Evolutionary conservation across 768 basidiomycete species (phyloP), one percentile per base, ranked within the genome.

Genomic region (Mycena polygramma): DNA sequence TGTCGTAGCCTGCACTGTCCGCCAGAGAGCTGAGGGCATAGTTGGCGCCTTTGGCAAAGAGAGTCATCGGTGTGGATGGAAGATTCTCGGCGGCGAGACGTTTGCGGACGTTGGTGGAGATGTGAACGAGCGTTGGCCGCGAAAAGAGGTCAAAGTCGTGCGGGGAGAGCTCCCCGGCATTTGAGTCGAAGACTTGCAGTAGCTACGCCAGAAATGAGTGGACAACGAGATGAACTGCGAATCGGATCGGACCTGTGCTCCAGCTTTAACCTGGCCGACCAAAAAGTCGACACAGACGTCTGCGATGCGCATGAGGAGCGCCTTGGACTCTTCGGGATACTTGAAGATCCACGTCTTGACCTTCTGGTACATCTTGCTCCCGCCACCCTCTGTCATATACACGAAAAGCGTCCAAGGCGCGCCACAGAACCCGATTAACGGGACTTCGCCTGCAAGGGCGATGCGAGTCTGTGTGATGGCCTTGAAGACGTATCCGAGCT

Each of bases 321-420:
- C 88, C 76, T 92, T 91, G 54, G 94, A 94, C 80, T 93, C 92
- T 71, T 92, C 88, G 1, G 97, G 96, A 77, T 95, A 89, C 77
- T 91, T 92, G 86, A 95, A 99, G 8, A 98, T 79, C 97, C 98
- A 99, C 0, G 92, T 90, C 83, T 99, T 99, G 43, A 90, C 89
- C 80, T 97, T 96, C 71, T 94, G 92, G 74, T 94, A 89, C 17
- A 94, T 94, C 82, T 96, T 96, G 80, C 90, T 94, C 11, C 93
- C 93, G 7, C 97, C 97, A 10, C 98, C 98, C 80, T 99, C 98
- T 76, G 98, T 88, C 98, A 99, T 99, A 80, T 99, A 99, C 24
- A 92, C 90, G 83, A 99, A 96, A 61, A 99, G 88, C 5, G 98
- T 99, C 98, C 98, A 99, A 2, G 98, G 98, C 0, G 96, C 96